Evolutionary conservation across 164 flowering plant genomes (phyloP), one percentile per base, ranked within the genome.

Genomic region (Nelumbo lutea): DNA sequence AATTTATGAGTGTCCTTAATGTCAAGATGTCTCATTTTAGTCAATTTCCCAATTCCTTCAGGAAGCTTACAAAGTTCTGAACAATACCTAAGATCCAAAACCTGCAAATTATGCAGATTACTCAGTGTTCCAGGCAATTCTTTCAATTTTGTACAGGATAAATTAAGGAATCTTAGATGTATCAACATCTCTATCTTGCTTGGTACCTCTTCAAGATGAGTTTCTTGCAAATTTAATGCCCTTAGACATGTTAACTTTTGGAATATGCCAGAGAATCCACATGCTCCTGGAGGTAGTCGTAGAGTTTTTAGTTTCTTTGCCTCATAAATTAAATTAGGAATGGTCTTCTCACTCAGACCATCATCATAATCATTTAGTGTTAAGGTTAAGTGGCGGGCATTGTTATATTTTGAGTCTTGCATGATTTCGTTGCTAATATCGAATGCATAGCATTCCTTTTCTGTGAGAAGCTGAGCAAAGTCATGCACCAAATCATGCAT

Each of bases 1-100:
- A 46, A 46, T 46, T 46, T 4, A 46, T 7, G 48, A 46, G 27
- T 27, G 27, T 0, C 27, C 27, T 27, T 27, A 27, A 27, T 27
- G 27, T 27, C 27, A 45, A 71, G 69, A 65, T 71, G 69, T 59
- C 74, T 58, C 47, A 65, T 51, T 11, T 38, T 59, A n/a, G 42
- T 40, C 56, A 71, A 9, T 58, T 59, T 71, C 27, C n/a, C 9
- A 5, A 71, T 46, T 15, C 51, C 45, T 9, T 38, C 11, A 7
- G 65, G 65, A 3, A 71, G 42, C 9, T 5, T 13, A 4, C 3
- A 1, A 3, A 71, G 65, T 1, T 2, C 6, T 0, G 0, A 0
- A 44, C 74, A 71, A 0, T 3, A 0, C 1, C 10, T 48, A 27
- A 71, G 69, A n/a, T 5, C 48, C 5, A 71, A 52, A 5, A 65